A percentile compares a stretch with the other conserved stretches of the same genome.
Evolutionary conservation across 2,329 filamentous ascomycete species (phyloP).

Genomic region (Calonectria montana): DNA sequence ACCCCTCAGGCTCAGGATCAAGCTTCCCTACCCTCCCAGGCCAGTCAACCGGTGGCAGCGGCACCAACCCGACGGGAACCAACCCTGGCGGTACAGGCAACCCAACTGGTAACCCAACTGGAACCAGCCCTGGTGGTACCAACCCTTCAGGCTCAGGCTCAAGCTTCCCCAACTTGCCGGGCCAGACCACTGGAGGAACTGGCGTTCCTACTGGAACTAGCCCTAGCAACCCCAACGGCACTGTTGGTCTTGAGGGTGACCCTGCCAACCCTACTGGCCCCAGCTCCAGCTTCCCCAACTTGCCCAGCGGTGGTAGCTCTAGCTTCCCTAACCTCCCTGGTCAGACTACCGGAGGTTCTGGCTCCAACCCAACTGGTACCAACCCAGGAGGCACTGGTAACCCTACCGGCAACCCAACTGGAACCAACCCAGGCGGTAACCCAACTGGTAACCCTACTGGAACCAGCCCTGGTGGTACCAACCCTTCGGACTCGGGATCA

Average conservation of each 20-base stretch:
- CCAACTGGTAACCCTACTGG: background rate
- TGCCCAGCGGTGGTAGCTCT: background rate
- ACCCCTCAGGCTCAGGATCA: background rate
- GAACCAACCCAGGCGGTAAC: background rate
- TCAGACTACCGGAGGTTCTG: background rate
- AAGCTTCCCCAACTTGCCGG: background rate
- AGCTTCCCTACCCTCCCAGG: background rate
- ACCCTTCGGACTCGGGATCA: background rate
- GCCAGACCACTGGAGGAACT: background rate
- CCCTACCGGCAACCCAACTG: background rate
- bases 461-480: background rate
- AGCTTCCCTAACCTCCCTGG: background rate
- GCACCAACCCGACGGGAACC: background rate
- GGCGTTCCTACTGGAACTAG: background rate
- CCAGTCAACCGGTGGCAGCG: background rate
- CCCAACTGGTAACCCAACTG: background rate
- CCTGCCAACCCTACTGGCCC: background rate
- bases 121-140: background rate
- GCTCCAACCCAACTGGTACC: background rate
- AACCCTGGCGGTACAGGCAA: background rate
- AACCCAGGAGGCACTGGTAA: background rate
- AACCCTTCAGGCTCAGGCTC: no score
- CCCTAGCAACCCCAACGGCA: background rate
- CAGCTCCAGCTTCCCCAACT: background rate
- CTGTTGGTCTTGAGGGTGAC: background rate